Evolutionary conservation across 768 basidiomycete genomes (phyloP).

Genomic region (Lactarius evosmus): DNA sequence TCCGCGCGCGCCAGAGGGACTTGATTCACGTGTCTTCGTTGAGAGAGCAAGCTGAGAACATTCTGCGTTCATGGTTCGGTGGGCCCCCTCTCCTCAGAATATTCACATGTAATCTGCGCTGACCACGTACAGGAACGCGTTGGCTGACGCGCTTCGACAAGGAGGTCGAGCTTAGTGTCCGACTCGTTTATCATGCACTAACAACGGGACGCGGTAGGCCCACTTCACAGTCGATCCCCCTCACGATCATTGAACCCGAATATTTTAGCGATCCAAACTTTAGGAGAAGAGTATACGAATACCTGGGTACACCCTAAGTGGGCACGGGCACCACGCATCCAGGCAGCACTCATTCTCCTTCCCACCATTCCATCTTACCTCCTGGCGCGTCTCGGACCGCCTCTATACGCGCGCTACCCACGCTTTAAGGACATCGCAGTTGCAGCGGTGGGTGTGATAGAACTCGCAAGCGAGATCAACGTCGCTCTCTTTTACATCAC

Average conservation of each 20-base stretch:
- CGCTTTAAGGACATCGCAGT: conserved; percentile 36
- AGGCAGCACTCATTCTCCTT: conserved; percentile 59
- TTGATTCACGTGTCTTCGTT: conserved; percentile 70
- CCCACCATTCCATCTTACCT: conserved; percentile 64
- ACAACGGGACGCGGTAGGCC: conserved; percentile 68
- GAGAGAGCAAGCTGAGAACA: conserved; percentile 70
- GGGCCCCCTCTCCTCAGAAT: conserved; percentile 28
- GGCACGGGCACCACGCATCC: conserved; percentile 46
- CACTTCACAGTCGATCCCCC: conserved; percentile 6
- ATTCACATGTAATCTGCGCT: conserved; percentile 12
- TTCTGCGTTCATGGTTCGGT: conserved; percentile 79
- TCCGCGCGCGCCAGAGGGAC: conserved; percentile 83
- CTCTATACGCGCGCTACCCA: conserved; percentile 37
- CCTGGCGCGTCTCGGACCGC: conserved; percentile 47
- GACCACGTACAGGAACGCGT: conserved; percentile 56
- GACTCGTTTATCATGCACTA: conserved; percentile 68
- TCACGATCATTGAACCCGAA: conserved; percentile 16
- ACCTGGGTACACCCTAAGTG: conserved; percentile 53
- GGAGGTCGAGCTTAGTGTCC: conserved; percentile 68
- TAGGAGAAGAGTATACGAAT: conserved; percentile 91
- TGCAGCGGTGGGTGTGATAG: conserved; percentile 49
- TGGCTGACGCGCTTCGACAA: conserved; percentile 79
- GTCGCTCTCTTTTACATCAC: conserved; percentile 76
- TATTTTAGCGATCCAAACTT: conserved; percentile 64
- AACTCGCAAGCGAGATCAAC: conserved; percentile 64